Evolutionary conservation across 306 rosid genomes (phyloP).

Genomic region (Ceratonia siliqua): DNA sequence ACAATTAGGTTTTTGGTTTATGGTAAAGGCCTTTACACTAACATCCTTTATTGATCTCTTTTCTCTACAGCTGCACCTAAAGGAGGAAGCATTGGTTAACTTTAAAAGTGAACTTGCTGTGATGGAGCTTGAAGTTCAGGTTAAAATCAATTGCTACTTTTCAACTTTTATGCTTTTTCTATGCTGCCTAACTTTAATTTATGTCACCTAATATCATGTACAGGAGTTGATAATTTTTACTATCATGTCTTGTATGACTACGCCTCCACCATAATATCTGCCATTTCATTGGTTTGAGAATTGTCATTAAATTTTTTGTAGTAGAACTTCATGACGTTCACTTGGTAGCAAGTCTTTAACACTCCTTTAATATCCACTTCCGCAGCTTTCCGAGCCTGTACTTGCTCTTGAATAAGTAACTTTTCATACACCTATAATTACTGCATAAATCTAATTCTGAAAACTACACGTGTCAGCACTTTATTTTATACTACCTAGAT

Average conservation of each 20-base stretch:
- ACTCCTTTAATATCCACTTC: neutral
- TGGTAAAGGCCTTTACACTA: constrained; percentile 14
- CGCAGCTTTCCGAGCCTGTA: neutral
- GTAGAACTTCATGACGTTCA: neutral
- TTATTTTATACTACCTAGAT: neutral
- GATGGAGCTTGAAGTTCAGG: constrained; percentile 89
- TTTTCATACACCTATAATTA: neutral
- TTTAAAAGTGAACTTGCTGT: constrained; percentile 79
- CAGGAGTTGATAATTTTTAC: neutral
- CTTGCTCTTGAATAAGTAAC: neutral
- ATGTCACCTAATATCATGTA: neutral
- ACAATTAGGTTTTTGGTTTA: neutral
- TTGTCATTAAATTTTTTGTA: constrained; percentile 4
- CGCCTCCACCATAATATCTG: constrained; percentile 7
- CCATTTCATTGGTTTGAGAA: neutral
- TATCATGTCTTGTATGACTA: neutral
- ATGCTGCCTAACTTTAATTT: constrained; percentile 10
- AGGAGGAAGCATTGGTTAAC: constrained; percentile 79
- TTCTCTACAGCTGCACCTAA: constrained; percentile 59
- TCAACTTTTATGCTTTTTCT: constrained; percentile 18
- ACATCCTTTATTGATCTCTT: constrained; percentile 24
- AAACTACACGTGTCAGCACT: neutral
- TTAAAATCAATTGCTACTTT: constrained; percentile 34
- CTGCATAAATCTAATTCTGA: neutral
- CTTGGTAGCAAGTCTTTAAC: neutral